Base-by-base conservation (phyloP, 2,329 filamentous ascomycete genomes). In the Aureobasidium sp. region DNA sequence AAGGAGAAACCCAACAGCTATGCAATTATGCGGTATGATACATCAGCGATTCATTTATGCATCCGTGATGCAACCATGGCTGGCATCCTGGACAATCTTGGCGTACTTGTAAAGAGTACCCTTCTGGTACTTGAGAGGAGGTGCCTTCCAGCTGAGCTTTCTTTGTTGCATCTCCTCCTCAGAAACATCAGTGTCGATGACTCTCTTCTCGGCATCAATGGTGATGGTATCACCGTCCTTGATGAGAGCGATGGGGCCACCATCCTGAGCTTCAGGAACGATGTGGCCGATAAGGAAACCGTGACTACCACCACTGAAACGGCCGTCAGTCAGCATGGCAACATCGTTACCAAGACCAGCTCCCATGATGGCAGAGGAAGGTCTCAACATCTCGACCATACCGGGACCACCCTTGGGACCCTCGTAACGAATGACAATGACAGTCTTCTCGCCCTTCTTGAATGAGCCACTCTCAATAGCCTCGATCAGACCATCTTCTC, bases 201-300 rank as follows among this genome's bases (percentile, higher is more conserved):
- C 81, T 48, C 83, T 83, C 71, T 85, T 84, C 73, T 92, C 88
- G 0, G 91, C 89, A 69, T 96, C 90, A 69, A 97, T 97, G 3
- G 89, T 91, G 57, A 97, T 85, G 30, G 83, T 75, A 74, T 97
- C 93, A 2, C 90, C 93, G 68, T 95, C 83, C 67, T 78, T 72
- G 2, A 97, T 90, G 6, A 96, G 77, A 0, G 89, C 92, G 70
- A 97, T 91, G 0, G 93, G 92, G 0, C 93, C 93, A 16, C 93
- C 93, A 1, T 88, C 87, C 1, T 89, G 90, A 0, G 93, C 93
- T 75, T 97, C 93, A 2, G 93, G 93, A 3, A 89, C 89, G 15
- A 97, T 90, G 70, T 97, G 92, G 0, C 93, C 93, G 16, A 97
- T 90, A 69, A 96, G 94, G 74, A 96, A 96, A 0, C 91, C 91